Conservation (phyloP, 495 filamentous ascomycete species). For the Aspergillus wentii region DNA sequence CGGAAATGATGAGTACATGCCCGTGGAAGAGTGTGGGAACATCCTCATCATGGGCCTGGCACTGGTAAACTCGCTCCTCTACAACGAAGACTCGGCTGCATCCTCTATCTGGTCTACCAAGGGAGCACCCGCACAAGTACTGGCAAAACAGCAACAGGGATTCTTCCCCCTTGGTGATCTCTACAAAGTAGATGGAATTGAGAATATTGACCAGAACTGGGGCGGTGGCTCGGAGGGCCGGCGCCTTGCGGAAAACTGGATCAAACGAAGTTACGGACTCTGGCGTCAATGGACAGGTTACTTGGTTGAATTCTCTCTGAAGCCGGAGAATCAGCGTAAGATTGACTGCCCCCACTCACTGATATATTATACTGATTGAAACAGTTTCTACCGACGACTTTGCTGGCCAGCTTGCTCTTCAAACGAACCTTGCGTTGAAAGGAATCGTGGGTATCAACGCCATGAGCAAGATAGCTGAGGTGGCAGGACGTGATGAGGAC, state of each 20-base stretch:
- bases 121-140: slow-evolving; percentile 17
- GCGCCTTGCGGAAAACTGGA: slow-evolving; percentile 51
- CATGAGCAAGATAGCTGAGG: slow-evolving; percentile 76
- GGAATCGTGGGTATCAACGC: slow-evolving; percentile 93
- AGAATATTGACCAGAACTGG: slow-evolving; percentile 48
- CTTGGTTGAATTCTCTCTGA: slow-evolving; percentile 78
- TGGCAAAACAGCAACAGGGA: slow-evolving; percentile 16
- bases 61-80: slow-evolving; percentile 73
- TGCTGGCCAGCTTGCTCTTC: slow-evolving; percentile 85
- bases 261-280: slow-evolving; percentile 63
- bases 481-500: slow-evolving; percentile 63
- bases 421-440: slow-evolving; percentile 91
- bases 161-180: slow-evolving; percentile 40
- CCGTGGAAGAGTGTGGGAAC: slow-evolving; percentile 93
- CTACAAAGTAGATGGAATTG: slow-evolving; percentile 39
- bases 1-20: slow-evolving; percentile 93
- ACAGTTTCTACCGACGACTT: slow-evolving; percentile 87
- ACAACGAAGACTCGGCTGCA: slow-evolving; percentile 54
- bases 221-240: slow-evolving; percentile 44
- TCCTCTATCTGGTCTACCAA: slow-evolving; percentile 45
- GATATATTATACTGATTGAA: neutral
- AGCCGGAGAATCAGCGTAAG: slow-evolving; percentile 77
- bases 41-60: slow-evolving; percentile 94
- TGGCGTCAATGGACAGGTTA: slow-evolving; percentile 95
- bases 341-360: neutral